A percentile compares a stretch with the other conserved stretches of the same genome.
phyloP scores from a whole-genome alignment of 306 rosid species.

The Cicer cuneatum region DNA sequence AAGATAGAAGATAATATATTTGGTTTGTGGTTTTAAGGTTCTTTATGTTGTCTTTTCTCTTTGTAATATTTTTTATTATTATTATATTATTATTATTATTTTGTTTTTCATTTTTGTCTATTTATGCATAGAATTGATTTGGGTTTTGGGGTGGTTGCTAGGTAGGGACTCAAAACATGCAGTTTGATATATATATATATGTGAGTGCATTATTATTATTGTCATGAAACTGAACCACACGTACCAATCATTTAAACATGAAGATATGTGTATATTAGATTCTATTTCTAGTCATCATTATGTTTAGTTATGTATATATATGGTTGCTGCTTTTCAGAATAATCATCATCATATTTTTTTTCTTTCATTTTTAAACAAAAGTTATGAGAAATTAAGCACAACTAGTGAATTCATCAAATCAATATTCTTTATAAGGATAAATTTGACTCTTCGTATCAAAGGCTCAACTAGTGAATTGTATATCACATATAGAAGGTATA shows the following conservation, averaged over 20 bases:
- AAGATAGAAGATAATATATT: neutral
- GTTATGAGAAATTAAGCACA: too few species aligned
- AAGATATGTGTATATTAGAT: conserved; percentile 58
- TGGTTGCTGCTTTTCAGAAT: conserved; percentile 41
- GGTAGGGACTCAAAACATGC: conserved; percentile 45
- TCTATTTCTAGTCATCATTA: conserved; percentile 46
- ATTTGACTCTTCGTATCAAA: neutral
- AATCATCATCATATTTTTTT: conserved; percentile 35
- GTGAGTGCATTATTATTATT: conserved; percentile 50
- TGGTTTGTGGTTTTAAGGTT: conserved; percentile 46
- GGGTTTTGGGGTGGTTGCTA: conserved; percentile 25
- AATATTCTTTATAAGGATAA: too few species aligned
- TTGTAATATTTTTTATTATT: neutral
- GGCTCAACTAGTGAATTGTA: neutral
- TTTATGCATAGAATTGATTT: conserved; percentile 26
- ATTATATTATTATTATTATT: conserved; percentile 24
- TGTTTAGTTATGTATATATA: conserved; percentile 36
- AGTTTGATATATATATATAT: conserved; percentile 36
- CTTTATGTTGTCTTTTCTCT: conserved; percentile 21
- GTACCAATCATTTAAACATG: conserved; percentile 59
- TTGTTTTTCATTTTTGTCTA: conserved; percentile 32
- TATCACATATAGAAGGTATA: neutral
- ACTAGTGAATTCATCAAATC: too few species aligned
- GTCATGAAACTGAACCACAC: conserved; percentile 44
- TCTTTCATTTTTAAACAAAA: neutral